Evolutionary conservation across 2,329 filamentous ascomycete genomes (phyloP).

Genomic region (Pseudogymnoascus sp.): DNA sequence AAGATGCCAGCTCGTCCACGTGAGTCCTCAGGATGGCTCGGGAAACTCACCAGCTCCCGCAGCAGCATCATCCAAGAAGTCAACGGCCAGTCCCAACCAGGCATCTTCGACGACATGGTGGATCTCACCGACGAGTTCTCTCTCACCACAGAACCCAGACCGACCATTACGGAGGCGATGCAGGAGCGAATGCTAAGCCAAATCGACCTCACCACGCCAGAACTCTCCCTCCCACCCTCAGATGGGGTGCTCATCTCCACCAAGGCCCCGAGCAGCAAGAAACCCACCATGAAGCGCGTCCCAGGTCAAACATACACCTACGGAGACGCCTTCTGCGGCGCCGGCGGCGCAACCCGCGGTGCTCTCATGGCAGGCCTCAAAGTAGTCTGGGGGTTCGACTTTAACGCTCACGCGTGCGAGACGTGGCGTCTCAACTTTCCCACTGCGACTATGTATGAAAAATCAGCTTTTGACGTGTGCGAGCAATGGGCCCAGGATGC

Average conservation of each 20-base stretch:
- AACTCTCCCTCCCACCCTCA: constrained; percentile 15
- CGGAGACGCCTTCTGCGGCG: constrained; percentile 66
- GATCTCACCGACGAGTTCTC: constrained; percentile 12
- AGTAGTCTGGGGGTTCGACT: constrained; percentile 58
- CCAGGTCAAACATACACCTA: constrained; percentile 51
- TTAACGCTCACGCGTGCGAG: constrained; percentile 45
- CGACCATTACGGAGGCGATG: background rate
- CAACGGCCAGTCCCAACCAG: background rate
- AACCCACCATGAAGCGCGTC: constrained; percentile 18
- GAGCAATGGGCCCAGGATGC: constrained; percentile 11
- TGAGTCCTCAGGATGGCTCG: background rate
- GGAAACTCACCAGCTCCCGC: background rate
- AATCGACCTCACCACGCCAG: constrained; percentile 17
- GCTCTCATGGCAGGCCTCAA: constrained; percentile 51
- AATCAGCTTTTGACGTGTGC: constrained; percentile 44
- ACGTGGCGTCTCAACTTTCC: constrained; percentile 56
- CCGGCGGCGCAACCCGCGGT: constrained; percentile 62
- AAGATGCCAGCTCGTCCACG: background rate
- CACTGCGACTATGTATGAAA: constrained; percentile 38
- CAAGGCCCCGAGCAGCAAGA: constrained; percentile 10
- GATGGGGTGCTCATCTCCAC: constrained; percentile 22
- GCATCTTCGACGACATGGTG: constrained; percentile 1
- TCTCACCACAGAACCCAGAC: constrained; percentile 1
- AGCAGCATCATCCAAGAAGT: background rate
- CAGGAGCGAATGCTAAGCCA: background rate